These are phyloP conservation scores for Amaranthus hypochondriacus DNA, from an alignment of 148 eudicot genomes.

Conservation along the genomic window DNA sequence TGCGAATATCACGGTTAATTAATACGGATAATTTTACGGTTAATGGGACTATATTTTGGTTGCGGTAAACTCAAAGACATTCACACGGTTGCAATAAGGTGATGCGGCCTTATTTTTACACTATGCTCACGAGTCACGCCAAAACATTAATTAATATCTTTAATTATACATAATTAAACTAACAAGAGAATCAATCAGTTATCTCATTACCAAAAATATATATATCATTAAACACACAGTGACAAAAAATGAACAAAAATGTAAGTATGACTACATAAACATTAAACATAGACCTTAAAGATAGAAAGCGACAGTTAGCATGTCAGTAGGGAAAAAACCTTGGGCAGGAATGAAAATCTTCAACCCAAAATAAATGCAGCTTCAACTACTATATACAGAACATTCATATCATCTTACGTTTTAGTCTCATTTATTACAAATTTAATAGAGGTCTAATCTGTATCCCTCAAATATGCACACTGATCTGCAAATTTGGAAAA, in stretches of 20 bases:
- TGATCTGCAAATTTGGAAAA: not conserved
- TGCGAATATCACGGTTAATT: too few species aligned
- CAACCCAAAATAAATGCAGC: not conserved
- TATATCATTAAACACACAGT: not conserved
- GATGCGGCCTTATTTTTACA: too few species aligned
- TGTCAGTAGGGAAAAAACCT: constrained; percentile 4
- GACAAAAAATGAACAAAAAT: constrained; percentile 3
- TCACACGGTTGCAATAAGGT: too few species aligned
- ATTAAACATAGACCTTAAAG: constrained; percentile 3
- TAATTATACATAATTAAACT: too few species aligned
- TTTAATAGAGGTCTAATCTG: constrained; percentile 6
- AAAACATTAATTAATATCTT: too few species aligned
- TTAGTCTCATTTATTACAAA: not conserved
- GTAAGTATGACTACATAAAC: constrained; percentile 10
- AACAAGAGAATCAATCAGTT: too few species aligned
- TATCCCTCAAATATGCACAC: not conserved
- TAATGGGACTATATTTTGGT: too few species aligned
- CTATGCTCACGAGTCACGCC: too few species aligned
- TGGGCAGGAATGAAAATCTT: not conserved
- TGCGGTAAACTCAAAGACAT: too few species aligned
- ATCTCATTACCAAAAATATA: not conserved
- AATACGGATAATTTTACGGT: too few species aligned
- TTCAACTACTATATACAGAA: constrained; percentile 15
- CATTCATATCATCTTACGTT: constrained; percentile 9
- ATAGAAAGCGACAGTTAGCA: constrained; percentile 12